Evolutionary conservation across 2,329 filamentous ascomycete species (phyloP), one percentile per base, ranked within the genome.

Genomic region (Esteya vermicola): DNA sequence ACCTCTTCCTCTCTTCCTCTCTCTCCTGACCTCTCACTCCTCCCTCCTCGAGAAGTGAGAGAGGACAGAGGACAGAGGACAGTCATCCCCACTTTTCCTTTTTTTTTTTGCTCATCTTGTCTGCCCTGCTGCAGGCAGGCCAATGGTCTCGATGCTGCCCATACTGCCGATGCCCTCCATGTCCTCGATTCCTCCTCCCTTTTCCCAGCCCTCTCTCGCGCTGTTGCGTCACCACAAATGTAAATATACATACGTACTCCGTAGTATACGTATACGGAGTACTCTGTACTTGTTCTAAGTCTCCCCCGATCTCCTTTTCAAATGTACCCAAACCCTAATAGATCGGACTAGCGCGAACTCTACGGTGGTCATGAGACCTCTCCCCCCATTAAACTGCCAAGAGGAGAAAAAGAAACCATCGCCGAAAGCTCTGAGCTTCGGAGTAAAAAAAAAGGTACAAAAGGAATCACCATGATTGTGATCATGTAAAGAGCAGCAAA

Each of bases 351-450:
- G 37, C 33, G 41, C 23, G 27, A 28, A 22, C 31, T 35, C 10
- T n/a, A 12, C 26, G 19, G 18, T 22, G 45, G 45, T 47, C 45
- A 47, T 47, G 45, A 45, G 45, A 47, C 45, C 45, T 37, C 10
- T n/a, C n/a, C n/a, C n/a, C 38, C 33, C 7, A 43, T 40, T 42
- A 39, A 36, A 30, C 35, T 35, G 36, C 33, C 33, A 38, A 38
- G 30, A 14, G 23, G 19, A 38, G 36, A 26, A 42, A 33, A 28
- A n/a, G n/a, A n/a, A 40, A 38, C 34, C 37, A 42, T 42, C 42
- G 39, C 37, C 41, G 38, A 38, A 27, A 43, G n/a, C n/a, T n/a
- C n/a, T n/a, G n/a, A 33, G 27, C 37, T 39, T 39, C 37, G 25
- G 31, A 22, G 22, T 19, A 27, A 41, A 41, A 36, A 31, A 33